Base-by-base conservation (phyloP, 352 stramenopile genomes). In the Pythium myriotylum region DNA sequence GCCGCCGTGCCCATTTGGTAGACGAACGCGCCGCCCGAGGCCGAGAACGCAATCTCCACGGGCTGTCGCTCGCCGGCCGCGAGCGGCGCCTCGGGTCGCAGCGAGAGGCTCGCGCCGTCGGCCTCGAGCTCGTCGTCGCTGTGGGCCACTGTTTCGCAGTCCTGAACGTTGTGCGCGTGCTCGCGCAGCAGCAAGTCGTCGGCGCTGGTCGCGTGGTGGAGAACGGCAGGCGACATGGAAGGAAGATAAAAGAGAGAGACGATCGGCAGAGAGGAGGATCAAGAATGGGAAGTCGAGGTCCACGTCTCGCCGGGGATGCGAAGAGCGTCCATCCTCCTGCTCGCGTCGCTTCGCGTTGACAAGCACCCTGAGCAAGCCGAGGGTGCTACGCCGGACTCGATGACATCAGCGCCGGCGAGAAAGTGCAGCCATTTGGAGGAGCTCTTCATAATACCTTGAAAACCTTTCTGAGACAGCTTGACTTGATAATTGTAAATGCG, bases 1-100 rank as follows among this genome's bases (percentile, higher is more conserved):
- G 81, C 80, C 0, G 80, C 80, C 48, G 88, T 62, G 26, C 80
- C 80, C 80, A 90, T 90, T 65, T 90, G 81, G 57, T 88, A 90
- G 9, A 87, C 77, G 52, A 90, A 90, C 62, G 79, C 71, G 27
- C 78, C 80, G 2, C 66, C 80, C n/a, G 78, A 89, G 10, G 78
- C 75, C 29, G 80, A 87, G 65, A 90, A 90, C 8, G 76, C 77
- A 50, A 88, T 77, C 65, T 90, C 80, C 40, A 90, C 70, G 1
- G 76, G 76, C 29, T 57, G 48, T 10, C 42, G n/a, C 6, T 37
- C 5, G 1, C 17, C n/a, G 3, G 23, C 2, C 4, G 39, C n/a
- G 1, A 52, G 47, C 19, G 48, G 27, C 32, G 60, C 35, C 39
- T 62, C 55, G 50, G 51, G 56, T 1, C 23, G 45, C 8, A 70